These are phyloP conservation scores for Thielaviopsis euricoi DNA, from an alignment of 2,329 filamentous ascomycete genomes.

Conservation along the genomic window DNA sequence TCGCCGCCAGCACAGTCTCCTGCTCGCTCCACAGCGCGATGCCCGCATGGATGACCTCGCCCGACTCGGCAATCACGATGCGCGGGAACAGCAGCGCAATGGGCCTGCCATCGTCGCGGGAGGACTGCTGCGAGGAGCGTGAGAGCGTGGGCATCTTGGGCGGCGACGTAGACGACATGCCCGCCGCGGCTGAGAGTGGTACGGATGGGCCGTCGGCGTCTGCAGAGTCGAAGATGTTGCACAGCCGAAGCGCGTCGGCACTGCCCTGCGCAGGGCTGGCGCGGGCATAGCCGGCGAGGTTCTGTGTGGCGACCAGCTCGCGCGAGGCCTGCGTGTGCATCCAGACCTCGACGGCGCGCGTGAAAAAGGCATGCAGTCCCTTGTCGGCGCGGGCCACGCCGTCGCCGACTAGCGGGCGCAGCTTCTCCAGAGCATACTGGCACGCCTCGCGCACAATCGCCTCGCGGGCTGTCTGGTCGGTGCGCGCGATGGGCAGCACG, in stretches of 20 bases:
- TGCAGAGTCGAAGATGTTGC: background rate
- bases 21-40: background rate
- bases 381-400: background rate
- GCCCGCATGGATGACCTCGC: background rate
- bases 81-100: background rate
- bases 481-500: background rate
- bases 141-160: background rate
- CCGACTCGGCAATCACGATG: background rate
- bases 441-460: background rate
- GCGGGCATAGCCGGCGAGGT: background rate
- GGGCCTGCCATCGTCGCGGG: background rate
- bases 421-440: background rate
- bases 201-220: background rate
- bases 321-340: background rate
- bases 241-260: background rate
- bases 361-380: background rate
- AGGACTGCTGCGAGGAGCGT: background rate
- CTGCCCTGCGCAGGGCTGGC: background rate
- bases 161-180: too few relatives aligned
- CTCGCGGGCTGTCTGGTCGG: background rate
- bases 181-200: background rate
- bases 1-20: background rate
- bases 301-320: background rate
- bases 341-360: background rate
- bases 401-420: background rate